Evolutionary conservation across 345 rosid genomes (phyloP), one percentile per base, ranked within the genome.

Genomic region (Cardamine chenopodiifolia): DNA sequence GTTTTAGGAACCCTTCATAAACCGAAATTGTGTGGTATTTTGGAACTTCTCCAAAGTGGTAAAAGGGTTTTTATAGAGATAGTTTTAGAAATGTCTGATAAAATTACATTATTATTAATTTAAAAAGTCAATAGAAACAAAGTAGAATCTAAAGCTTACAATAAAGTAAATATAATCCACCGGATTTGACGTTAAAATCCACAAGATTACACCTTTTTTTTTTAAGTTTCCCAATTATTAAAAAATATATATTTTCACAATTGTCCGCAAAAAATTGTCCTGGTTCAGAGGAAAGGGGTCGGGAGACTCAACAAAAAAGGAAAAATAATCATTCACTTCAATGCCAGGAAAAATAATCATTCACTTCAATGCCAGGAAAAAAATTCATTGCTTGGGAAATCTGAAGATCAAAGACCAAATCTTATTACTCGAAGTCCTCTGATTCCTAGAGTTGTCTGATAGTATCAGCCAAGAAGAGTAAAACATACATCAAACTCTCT

Each of bases 371-470:
- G 4, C 31, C 29, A 49, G 6, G 14, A 19, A 50, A 32, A 31
- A 22, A 40, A 25, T 7, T 32, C 19, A 25, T 20, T 10, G n/a
- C 34, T 37, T 66, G 49, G 32, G 18, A 66, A 62, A 61, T 42
- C 57, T 39, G 31, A 60, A 40, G 47, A 39, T 28, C 39, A 68
- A 40, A 68, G 56, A 20, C 40, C 73, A 68, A 49, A 75, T 50
- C 68, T 31, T 75, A n/a, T 0, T 59, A 59, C 72, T 66, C 40
- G 15, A 74, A 58, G 59, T 57, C 53, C 1, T 34, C 25, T 45
- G 45, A 32, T 55, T 32, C 42, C 34, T 7, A 42, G 35, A 26
- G 12, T 19, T 48, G 4, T 13, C 29, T 52, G 48, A 15, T 50
- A 15, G n/a, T 9, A 39, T 37, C 50, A 35, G 72, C 15, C 8